phyloP scores from a whole-genome alignment of 768 basidiomycete species.

The Calocera cornea region DNA sequence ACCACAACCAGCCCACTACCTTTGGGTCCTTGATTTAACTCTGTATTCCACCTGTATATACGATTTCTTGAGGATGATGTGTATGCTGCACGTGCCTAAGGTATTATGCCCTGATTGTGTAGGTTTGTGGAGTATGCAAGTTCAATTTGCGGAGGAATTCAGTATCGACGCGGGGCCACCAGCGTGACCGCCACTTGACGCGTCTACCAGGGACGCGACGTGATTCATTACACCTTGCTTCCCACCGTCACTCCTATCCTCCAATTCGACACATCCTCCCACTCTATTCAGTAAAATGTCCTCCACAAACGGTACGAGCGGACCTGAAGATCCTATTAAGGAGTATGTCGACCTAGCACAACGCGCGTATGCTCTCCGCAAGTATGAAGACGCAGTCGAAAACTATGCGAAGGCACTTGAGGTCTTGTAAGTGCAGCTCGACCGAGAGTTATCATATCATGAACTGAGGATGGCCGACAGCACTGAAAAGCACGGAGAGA shows the following conservation, averaged over 20 bases:
- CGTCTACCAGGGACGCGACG: conserved; percentile 3
- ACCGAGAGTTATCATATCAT: not conserved
- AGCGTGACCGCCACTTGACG: not conserved
- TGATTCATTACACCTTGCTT: not conserved
- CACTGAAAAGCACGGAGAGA: conserved; percentile 60
- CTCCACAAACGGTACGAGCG: not conserved
- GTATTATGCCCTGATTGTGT: not conserved
- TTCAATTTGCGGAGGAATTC: not conserved
- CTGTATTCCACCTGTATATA: not conserved
- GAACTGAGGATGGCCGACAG: conserved; percentile 28
- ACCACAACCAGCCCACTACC: not conserved
- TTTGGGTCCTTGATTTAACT: not conserved
- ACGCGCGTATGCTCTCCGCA: conserved; percentile 76
- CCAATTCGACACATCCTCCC: conserved; percentile 21
- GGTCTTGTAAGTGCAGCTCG: conserved; percentile 48
- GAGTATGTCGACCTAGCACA: conserved; percentile 61
- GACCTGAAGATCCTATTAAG: conserved; percentile 28
- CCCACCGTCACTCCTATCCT: conserved; percentile 14
- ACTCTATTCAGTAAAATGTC: not conserved
- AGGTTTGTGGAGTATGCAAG: not conserved
- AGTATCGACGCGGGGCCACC: not conserved
- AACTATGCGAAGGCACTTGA: conserved; percentile 76
- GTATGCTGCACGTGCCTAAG: not conserved
- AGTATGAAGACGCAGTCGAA: conserved; percentile 75
- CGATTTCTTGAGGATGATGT: not conserved